phyloP scores from a whole-genome alignment of 345 rosid genomes.

The Hevea brasiliensis region DNA sequence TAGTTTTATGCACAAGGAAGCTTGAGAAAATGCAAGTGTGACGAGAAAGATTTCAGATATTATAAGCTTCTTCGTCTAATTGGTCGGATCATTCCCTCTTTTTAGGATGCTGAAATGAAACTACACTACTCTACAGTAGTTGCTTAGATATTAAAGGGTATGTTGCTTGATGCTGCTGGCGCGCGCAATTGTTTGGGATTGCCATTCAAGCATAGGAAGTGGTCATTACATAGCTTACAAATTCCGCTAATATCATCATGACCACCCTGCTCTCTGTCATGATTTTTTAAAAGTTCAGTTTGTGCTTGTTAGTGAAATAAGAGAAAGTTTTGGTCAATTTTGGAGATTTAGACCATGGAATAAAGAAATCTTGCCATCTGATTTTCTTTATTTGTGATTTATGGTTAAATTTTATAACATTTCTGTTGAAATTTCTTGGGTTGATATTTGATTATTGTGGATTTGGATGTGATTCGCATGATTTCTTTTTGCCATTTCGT shows the following conservation, averaged over 20 bases:
- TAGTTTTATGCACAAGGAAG: conserved; percentile 13
- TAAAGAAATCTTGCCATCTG: too few relatives aligned
- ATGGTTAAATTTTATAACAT: too few relatives aligned
- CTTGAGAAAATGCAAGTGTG: conserved; percentile 11
- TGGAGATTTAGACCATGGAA: too few relatives aligned
- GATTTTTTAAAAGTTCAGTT: too few relatives aligned
- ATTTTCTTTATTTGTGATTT: too few relatives aligned
- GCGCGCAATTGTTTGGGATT: not conserved
- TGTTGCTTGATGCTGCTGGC: not conserved
- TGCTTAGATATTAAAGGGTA: not conserved
- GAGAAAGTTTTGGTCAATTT: too few relatives aligned
- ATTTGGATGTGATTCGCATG: too few relatives aligned
- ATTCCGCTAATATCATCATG: not conserved
- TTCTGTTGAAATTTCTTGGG: too few relatives aligned
- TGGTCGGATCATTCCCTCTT: conserved; percentile 18
- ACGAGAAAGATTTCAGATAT: conserved; percentile 19
- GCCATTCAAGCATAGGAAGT: not conserved
- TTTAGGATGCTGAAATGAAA: conserved; percentile 15
- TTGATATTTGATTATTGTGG: too few relatives aligned
- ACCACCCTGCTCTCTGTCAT: too few relatives aligned
- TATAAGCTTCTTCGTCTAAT: conserved; percentile 16
- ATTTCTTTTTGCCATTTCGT: too few relatives aligned
- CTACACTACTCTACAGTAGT: not conserved
- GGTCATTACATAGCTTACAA: not conserved
- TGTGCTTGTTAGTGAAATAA: too few relatives aligned